Base-by-base conservation (phyloP, 169 alveolate species). In the Cryptosporidium parvum region DNA sequence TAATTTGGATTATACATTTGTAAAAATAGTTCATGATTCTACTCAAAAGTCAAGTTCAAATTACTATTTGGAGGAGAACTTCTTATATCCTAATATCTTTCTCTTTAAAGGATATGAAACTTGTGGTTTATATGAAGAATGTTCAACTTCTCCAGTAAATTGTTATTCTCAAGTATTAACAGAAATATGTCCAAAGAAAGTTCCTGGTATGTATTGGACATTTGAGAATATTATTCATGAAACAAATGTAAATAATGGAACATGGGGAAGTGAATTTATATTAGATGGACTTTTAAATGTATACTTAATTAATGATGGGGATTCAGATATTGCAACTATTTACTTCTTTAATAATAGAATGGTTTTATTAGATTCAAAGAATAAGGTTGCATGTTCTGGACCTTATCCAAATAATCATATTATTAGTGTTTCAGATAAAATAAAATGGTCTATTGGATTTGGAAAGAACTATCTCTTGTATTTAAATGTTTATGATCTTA, bases 341-440 rank as follows among this genome's bases (percentile, higher is more conserved):
- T 73, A 73, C 35, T 53, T 73, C 85, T 73, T 73, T 39, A 29
- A 58, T 18, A 73, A 73, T 21, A 52, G 85, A 37, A 23, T 73
- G 6, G 85, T 70, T 31, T 3, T 73, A 58, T 52, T 51, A 33
- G 85, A 73, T 33, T 21, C 26, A 4, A 9, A 51, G 12, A 73
- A 73, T 53, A 9, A 8, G 16, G 53, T 51, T 52, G 35, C 35
- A 31, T 73, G 85, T 56, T 73, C 85, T 52, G 85, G 85, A 14
- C 85, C 85, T n/a, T 73, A 73, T 58, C 85, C 85, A 14, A 16
- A 73, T 6, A 73, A 56, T 35, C 31, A 70, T 3, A 10, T 21
- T 8, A 29, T 73, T 8, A 58, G 33, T 4, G 39, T 73, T 51
- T 48, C 48, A 4, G 85, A 73, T 31, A 0, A 18, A 16, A 23